Percentiles rank a stretch among this genome's conserved stretches.
phyloP scores from a whole-genome alignment of 306 rosid genomes.

The Vicia villosa region DNA sequence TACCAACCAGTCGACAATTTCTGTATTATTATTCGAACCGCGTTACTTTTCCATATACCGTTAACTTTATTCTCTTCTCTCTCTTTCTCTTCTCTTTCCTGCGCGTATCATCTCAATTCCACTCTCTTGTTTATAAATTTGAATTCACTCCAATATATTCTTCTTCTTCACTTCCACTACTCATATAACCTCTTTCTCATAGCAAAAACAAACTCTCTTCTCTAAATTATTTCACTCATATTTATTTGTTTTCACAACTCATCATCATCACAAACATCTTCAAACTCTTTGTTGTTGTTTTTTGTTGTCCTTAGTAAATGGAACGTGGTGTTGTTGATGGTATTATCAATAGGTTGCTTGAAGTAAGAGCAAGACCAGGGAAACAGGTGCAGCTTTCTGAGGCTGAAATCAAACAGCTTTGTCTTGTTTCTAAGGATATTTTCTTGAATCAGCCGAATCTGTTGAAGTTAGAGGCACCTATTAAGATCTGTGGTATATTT shows the following conservation, averaged over 20 bases:
- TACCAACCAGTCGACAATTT: neutral
- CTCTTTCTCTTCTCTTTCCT: neutral
- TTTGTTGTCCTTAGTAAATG: conserved; percentile 45
- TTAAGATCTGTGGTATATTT: conserved; percentile 81
- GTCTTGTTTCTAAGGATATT: conserved; percentile 61
- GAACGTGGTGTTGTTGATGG: conserved; percentile 67
- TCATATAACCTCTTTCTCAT: neutral
- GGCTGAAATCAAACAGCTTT: conserved; percentile 75
- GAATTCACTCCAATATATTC: conserved; percentile 36
- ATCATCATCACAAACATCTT: too few species aligned
- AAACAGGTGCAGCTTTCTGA: conserved; percentile 76
- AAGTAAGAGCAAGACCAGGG: conserved; percentile 67
- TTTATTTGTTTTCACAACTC: neutral
- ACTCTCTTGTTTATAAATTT: neutral
- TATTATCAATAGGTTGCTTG: conserved; percentile 68
- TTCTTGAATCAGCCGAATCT: conserved; percentile 83
- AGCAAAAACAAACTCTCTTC: neutral
- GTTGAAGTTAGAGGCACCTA: conserved; percentile 82
- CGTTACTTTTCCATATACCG: conserved; percentile 1
- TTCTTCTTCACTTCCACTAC: conserved; percentile 36
- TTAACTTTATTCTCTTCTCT: neutral
- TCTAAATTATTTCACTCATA: conserved; percentile 19
- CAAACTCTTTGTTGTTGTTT: too few species aligned
- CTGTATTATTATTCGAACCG: conserved; percentile 34
- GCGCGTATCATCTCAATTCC: neutral